Base-by-base conservation (phyloP, 148 eudicot genomes). In the Limonium bicolor region DNA sequence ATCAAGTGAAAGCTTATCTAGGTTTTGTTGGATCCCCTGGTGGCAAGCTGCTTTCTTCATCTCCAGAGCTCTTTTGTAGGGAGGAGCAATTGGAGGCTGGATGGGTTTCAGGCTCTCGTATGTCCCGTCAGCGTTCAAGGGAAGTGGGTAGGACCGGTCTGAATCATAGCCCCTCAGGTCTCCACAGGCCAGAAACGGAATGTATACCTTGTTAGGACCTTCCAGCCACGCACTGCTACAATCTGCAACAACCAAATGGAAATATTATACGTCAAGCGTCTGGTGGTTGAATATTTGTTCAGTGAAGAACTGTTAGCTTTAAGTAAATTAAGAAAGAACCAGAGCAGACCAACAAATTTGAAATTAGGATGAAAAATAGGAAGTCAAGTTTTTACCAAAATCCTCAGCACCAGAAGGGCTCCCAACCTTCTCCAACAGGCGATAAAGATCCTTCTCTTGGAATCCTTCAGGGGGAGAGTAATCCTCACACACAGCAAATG, bases 171-270 rank as follows among this genome's bases (percentile, higher is more conserved):
- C 99, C 17, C 69, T 66, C 9, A 90, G 82, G 63, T 90, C 99
- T 45, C 99, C 99, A 40, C 99, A 90, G 20, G 99, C 99, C 59
- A 90, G 69, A 66, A 90, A 90, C n/a, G 99, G 99, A 33, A 90
- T 90, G 31, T 84, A 90, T 53, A 90, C 77, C 67, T 75, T 79
- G 19, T 79, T 71, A 30, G 71, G 72, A 31, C 82, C 92, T 69
- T 90, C 99, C 30, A 90, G 61, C 95, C 99, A 90, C 19, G 71
- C 99, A 48, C 99, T 90, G 54, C 95, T 73, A 56, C 99, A 90
- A 59, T 90, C 99, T 90, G 80, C 41, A 27, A 20, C 36, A 57
- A 14, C 26, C 24, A 53, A 1, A n/a, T 32, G 32, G 26, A 36
- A 29, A 17, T 13, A 18, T 63, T 40, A 31, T 19, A 28, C 21